Evolutionary conservation across 2,329 filamentous ascomycete genomes (phyloP).

Genomic region (Massarina eburnea): DNA sequence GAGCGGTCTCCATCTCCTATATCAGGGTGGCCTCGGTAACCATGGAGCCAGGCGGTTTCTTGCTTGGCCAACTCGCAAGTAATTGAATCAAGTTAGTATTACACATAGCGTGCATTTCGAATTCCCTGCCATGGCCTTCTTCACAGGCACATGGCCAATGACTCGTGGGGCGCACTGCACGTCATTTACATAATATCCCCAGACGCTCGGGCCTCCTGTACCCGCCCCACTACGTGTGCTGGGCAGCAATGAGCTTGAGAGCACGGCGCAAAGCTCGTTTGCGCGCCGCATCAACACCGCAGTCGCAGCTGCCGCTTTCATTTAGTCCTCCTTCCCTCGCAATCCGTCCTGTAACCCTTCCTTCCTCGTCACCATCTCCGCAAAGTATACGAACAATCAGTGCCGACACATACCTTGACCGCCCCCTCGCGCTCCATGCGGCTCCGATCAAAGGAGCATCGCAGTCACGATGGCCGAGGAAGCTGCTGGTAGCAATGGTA

Average conservation of each 20-base stretch:
- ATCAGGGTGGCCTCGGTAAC: neutral
- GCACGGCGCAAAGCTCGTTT: neutral
- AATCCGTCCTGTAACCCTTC: slow-evolving; percentile 5
- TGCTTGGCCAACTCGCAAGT: neutral
- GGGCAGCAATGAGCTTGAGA: neutral
- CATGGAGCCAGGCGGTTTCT: neutral
- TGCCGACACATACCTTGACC: slow-evolving; percentile 7
- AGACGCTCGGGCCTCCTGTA: neutral
- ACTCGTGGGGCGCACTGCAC: too few relatives aligned
- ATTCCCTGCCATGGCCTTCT: neutral
- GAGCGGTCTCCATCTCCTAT: neutral
- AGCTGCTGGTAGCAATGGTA: slow-evolving; percentile 15
- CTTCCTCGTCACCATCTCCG: slow-evolving; percentile 7
- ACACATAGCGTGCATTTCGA: too few relatives aligned
- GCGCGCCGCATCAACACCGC: slow-evolving; percentile 3
- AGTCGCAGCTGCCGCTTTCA: neutral
- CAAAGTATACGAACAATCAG: slow-evolving; percentile 1
- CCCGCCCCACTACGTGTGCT: neutral
- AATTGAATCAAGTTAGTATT: neutral
- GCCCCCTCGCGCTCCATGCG: slow-evolving; percentile 33
- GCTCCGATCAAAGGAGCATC: slow-evolving; percentile 36
- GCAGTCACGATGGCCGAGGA: slow-evolving; percentile 40
- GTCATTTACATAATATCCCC: neutral
- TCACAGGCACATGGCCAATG: too few relatives aligned
- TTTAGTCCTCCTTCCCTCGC: neutral